phyloP scores from a whole-genome alignment of 1,284 basidiomycete species.

The Takashimella koratensis region DNA sequence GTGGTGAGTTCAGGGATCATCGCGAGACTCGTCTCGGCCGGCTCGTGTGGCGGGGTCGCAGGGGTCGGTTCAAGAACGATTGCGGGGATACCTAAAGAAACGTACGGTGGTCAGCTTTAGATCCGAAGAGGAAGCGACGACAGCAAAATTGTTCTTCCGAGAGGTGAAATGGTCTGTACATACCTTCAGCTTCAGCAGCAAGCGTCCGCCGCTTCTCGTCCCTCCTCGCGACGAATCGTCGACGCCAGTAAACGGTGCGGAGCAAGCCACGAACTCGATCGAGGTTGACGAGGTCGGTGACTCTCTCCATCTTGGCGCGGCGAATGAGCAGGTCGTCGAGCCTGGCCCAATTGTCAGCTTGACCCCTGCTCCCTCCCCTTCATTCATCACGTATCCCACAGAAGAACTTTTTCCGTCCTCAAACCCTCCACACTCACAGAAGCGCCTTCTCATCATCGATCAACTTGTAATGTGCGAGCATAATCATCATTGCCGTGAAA shows the following conservation, averaged over 20 bases:
- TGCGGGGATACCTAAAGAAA: conserved; percentile 43
- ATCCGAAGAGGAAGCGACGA: too few relatives aligned
- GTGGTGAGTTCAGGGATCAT: conserved; percentile 16
- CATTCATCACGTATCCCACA: too few relatives aligned
- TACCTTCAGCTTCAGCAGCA: conserved; percentile 29
- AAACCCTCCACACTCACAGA: conserved; percentile 61
- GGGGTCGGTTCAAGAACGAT: conserved; percentile 46
- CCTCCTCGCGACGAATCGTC: conserved; percentile 57
- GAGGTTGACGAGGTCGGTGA: conserved; percentile 75
- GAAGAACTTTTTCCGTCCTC: not conserved
- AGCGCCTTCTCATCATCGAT: conserved; percentile 84
- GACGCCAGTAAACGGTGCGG: conserved; percentile 67
- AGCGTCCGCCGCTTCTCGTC: conserved; percentile 27
- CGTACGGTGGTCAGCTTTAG: too few relatives aligned
- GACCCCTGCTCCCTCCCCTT: too few relatives aligned
- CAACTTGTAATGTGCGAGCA: conserved; percentile 87
- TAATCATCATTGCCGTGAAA: conserved; percentile 83
- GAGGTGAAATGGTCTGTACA: conserved; percentile 1
- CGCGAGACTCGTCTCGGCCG: conserved; percentile 6
- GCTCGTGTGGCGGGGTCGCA: conserved; percentile 23
- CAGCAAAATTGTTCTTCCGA: too few relatives aligned
- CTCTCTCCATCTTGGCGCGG: conserved; percentile 70
- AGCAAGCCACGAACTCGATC: conserved; percentile 77
- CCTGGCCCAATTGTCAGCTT: conserved; percentile 48
- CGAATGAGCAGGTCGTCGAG: conserved; percentile 74